Evolutionary conservation across 768 basidiomycete species (phyloP).

Genomic region (Termitomyces sp.): DNA sequence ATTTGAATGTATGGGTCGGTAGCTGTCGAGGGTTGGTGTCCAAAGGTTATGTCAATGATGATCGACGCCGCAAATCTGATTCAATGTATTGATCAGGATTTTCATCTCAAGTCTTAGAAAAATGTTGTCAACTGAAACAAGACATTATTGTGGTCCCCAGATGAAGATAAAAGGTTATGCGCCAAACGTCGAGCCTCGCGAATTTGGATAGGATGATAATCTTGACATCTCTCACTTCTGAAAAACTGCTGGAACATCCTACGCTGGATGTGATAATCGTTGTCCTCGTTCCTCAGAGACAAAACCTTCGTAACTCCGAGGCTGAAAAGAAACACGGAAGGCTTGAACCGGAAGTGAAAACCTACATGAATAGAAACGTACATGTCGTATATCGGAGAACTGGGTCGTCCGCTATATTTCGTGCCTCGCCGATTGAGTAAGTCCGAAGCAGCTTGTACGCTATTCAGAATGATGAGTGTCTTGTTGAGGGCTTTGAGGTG

Average conservation of each 20-base stretch:
- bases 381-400: constrained; percentile 13
- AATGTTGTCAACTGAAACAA: neutral
- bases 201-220: constrained; percentile 6
- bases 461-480: constrained; percentile 13
- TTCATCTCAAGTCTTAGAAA: neutral
- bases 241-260: constrained; percentile 4
- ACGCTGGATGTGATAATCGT: constrained; percentile 6
- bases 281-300: neutral
- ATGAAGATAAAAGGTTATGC: constrained; percentile 5
- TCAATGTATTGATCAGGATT: no score
- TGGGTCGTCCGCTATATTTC: constrained; percentile 3
- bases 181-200: constrained; percentile 15
- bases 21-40: neutral
- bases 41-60: constrained; percentile 10
- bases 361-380: neutral
- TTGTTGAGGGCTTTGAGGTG: constrained; percentile 4
- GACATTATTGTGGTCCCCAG: neutral
- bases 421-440: neutral
- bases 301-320: constrained; percentile 1
- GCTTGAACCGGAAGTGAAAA: neutral
- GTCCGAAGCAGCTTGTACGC: neutral
- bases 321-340: neutral
- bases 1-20: constrained; percentile 7
- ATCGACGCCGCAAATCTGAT: constrained; percentile 8
- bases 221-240: constrained; percentile 4